Evolutionary conservation across 1,284 basidiomycete genomes (phyloP).

Genomic region (Termitomyces sp.): DNA sequence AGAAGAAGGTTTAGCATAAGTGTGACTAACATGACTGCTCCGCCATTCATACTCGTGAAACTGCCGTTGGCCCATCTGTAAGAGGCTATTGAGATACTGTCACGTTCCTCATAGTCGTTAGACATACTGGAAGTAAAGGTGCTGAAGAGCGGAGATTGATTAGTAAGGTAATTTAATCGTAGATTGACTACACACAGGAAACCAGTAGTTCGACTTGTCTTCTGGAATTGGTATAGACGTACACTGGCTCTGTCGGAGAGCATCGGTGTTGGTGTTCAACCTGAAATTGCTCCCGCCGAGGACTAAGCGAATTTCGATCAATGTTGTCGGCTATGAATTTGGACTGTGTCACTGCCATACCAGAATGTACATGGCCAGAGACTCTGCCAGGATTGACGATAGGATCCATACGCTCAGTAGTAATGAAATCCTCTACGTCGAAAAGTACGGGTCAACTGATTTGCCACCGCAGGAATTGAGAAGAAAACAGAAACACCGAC

Average conservation of each 20-base stretch:
- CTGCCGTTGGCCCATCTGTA: slow-evolving; percentile 33
- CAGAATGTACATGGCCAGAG: slow-evolving; percentile 36
- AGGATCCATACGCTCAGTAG: slow-evolving; percentile 37
- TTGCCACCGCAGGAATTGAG: not conserved
- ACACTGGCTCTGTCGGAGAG: slow-evolving; percentile 33
- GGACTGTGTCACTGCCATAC: slow-evolving; percentile 16
- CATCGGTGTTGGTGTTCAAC: slow-evolving; percentile 25
- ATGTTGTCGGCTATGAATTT: not conserved
- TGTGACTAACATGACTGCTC: slow-evolving; percentile 31
- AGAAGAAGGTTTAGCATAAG: not conserved
- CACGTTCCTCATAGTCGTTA: not conserved
- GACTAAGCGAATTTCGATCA: slow-evolving; percentile 21
- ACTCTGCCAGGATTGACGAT: slow-evolving; percentile 33
- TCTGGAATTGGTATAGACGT: slow-evolving; percentile 38
- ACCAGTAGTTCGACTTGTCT: slow-evolving; percentile 44
- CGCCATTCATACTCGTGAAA: slow-evolving; percentile 33
- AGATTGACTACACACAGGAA: slow-evolving; percentile 27
- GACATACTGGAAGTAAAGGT: slow-evolving; percentile 36
- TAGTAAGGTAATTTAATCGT: not conserved
- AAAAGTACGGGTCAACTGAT: not conserved
- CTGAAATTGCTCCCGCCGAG: slow-evolving; percentile 40
- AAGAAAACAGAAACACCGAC: slow-evolving; percentile 18
- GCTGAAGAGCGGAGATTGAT: slow-evolving; percentile 17
- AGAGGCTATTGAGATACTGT: not conserved
- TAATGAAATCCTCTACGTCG: slow-evolving; percentile 32